A percentile compares a stretch with the other conserved stretches of the same genome.
These are phyloP conservation scores for Pleurotus platypus DNA, from an alignment of 768 basidiomycete species.

Conservation along the genomic window DNA sequence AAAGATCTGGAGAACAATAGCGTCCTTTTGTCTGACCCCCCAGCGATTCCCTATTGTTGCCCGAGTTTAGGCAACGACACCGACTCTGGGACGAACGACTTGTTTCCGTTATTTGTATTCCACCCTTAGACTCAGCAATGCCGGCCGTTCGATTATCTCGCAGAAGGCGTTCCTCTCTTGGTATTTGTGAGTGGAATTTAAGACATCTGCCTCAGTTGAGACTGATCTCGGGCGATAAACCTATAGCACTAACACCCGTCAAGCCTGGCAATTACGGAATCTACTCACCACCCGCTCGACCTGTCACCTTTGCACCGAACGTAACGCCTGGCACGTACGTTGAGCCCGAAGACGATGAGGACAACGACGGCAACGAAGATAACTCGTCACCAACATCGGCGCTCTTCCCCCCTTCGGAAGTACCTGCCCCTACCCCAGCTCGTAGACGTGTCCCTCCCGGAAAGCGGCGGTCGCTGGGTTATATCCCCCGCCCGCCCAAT, in stretches of 20 bases:
- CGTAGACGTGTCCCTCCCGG: slow-evolving; percentile 54
- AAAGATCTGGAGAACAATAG: slow-evolving; percentile 17
- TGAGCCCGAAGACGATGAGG: slow-evolving; percentile 24
- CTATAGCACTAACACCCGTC: slow-evolving; percentile 31
- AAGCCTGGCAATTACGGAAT: slow-evolving; percentile 56
- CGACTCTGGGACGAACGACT: slow-evolving; percentile 10
- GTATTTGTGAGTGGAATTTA: slow-evolving; percentile 22
- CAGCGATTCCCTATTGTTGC: slow-evolving; percentile 14
- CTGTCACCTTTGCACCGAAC: slow-evolving; percentile 63
- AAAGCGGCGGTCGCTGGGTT: slow-evolving; percentile 55
- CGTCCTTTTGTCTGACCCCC: slow-evolving; percentile 5
- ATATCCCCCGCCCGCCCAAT: slow-evolving; percentile 81
- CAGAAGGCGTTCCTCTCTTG: slow-evolving; percentile 38
- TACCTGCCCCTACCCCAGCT: slow-evolving; percentile 31
- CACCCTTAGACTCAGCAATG: slow-evolving; percentile 20
- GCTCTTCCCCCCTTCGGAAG: slow-evolving; percentile 53
- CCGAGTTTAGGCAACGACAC: slow-evolving; percentile 13
- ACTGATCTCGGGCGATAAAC: neutral
- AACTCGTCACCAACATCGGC: slow-evolving; percentile 29
- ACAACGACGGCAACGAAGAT: slow-evolving; percentile 16
- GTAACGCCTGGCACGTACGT: slow-evolving; percentile 52
- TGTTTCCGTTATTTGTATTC: slow-evolving; percentile 2
- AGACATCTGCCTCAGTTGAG: neutral
- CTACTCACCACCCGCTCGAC: slow-evolving; percentile 35
- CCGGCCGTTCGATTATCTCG: slow-evolving; percentile 31